Percentiles rank a stretch among this genome's conserved stretches.
Conservation (phyloP, 2,329 filamentous ascomycete species). For the Chalara sp. region DNA sequence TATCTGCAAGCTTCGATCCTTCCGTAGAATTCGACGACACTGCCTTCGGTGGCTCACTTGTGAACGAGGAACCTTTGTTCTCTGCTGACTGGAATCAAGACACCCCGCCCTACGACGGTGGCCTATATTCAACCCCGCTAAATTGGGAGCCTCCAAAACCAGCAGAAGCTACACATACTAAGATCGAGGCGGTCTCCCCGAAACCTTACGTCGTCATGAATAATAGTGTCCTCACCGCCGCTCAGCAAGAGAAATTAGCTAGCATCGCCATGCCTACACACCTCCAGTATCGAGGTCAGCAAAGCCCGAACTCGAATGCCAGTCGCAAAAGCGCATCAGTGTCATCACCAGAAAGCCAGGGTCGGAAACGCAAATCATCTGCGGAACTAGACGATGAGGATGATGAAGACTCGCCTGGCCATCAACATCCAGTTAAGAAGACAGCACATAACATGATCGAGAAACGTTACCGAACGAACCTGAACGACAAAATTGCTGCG, state of each 20-base stretch:
- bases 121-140: constrained; percentile 26
- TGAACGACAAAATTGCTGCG: constrained; percentile 95
- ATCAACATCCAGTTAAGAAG: constrained; percentile 66
- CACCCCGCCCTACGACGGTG: constrained; percentile 24
- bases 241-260: constrained; percentile 53
- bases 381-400: constrained; percentile 49
- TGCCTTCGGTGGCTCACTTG: constrained; percentile 17
- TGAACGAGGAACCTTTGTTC: constrained; percentile 23
- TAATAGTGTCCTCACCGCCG: constrained; percentile 43
- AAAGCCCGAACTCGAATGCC: constrained; percentile 49
- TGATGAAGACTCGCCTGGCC: constrained; percentile 52
- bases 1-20: constrained; percentile 12
- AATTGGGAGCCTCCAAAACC: constrained; percentile 21
- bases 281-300: constrained; percentile 41
- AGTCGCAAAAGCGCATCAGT: constrained; percentile 37
- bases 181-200: constrained; percentile 14
- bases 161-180: constrained; percentile 5
- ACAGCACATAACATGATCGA: constrained; percentile 98
- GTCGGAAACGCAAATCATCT: constrained; percentile 65
- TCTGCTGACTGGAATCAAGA: constrained; percentile 21
- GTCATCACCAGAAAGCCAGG: constrained; percentile 52
- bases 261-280: constrained; percentile 60
- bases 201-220: constrained; percentile 13
- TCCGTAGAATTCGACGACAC: constrained; percentile 19
- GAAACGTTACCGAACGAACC: constrained; percentile 90